phyloP scores from a whole-genome alignment of 2,329 filamentous ascomycete genomes.

The Talaromyces sp. region DNA sequence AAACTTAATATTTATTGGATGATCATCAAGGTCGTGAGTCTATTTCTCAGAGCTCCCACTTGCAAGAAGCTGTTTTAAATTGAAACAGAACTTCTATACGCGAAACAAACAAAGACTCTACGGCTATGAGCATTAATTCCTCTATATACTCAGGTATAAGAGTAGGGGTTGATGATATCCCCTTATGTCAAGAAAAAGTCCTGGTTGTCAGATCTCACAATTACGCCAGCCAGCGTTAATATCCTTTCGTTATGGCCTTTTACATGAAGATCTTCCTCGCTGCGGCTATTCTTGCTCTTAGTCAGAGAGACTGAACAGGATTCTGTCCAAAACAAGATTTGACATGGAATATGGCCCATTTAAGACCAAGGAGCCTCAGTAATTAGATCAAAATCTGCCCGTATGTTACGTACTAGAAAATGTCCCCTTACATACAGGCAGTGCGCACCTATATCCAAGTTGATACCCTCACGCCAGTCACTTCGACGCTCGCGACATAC shows the following conservation, averaged over 20 bases:
- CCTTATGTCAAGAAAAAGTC: not conserved
- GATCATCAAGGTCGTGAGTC: not conserved
- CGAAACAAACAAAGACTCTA: not conserved
- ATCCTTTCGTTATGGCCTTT: not conserved
- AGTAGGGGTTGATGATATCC: not conserved
- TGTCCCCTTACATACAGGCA: not conserved
- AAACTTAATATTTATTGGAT: not conserved
- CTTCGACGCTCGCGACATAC: not conserved
- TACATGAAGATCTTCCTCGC: not conserved
- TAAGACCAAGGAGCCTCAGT: not conserved
- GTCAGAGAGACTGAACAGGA: not conserved
- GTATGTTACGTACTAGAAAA: not conserved
- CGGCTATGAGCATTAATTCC: not conserved
- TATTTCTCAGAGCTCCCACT: not conserved
- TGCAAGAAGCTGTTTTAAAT: not conserved
- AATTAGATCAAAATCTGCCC: not conserved
- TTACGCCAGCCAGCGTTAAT: not conserved
- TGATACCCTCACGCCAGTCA: not conserved
- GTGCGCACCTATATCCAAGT: not conserved
- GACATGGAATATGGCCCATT: not conserved
- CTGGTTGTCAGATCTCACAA: not conserved
- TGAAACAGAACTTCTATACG: not conserved
- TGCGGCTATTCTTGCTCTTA: not conserved
- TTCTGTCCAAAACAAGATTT: not conserved
- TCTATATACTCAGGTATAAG: not conserved